phyloP scores from a whole-genome alignment of 352 stramenopile species.

The Phytophthora sp. region DNA sequence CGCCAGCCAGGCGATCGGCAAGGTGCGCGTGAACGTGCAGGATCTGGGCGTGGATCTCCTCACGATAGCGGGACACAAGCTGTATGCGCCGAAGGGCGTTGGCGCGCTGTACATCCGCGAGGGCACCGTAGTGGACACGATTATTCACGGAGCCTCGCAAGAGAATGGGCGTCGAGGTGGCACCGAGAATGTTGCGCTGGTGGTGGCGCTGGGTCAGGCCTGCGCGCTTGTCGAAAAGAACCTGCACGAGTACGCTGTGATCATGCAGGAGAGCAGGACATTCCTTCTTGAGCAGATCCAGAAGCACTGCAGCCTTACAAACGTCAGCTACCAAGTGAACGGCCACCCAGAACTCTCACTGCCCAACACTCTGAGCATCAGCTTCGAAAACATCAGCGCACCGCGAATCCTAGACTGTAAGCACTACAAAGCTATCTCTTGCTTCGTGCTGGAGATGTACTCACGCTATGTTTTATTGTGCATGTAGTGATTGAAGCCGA shows the following conservation, averaged over 20 bases:
- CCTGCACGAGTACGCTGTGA: slow-evolving; percentile 71
- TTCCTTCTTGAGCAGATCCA: slow-evolving; percentile 62
- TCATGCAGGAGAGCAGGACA: slow-evolving; percentile 72
- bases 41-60: slow-evolving; percentile 93
- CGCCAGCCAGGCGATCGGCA: slow-evolving; percentile 96
- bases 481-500: slow-evolving; percentile 73
- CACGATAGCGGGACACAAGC: slow-evolving; percentile 97
- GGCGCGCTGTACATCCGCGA: slow-evolving; percentile 79
- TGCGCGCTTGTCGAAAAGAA: slow-evolving; percentile 68
- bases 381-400: slow-evolving; percentile 88
- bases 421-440: slow-evolving; percentile 6
- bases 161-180: slow-evolving; percentile 93
- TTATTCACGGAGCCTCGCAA: slow-evolving; percentile 93
- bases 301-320: slow-evolving; percentile 43
- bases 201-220: slow-evolving; percentile 93
- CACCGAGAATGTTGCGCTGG: slow-evolving; percentile 97
- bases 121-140: slow-evolving; percentile 50
- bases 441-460: too few species aligned
- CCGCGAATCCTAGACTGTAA: slow-evolving; percentile 82
- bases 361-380: slow-evolving; percentile 97
- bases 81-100: slow-evolving; percentile 96
- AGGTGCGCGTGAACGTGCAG: slow-evolving; percentile 89
- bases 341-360: slow-evolving; percentile 84
- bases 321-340: slow-evolving; percentile 82
- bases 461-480: neutral